Percentiles rank a stretch among this genome's conserved stretches.
Evolutionary conservation across 345 rosid genomes (phyloP).

Genomic region (Brassica cretica): DNA sequence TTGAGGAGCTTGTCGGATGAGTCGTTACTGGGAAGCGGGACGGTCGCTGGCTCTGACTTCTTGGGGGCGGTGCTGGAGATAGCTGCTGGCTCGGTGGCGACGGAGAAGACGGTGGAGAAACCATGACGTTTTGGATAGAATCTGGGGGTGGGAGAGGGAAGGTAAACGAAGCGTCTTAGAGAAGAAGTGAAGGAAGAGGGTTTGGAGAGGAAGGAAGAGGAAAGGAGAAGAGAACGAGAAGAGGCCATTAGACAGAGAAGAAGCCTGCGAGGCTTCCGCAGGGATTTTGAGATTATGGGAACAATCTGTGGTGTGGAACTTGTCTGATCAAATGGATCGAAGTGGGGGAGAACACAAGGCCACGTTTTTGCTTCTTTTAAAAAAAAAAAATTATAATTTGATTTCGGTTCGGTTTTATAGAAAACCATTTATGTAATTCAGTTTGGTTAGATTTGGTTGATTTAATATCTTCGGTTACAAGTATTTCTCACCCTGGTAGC

Average conservation of each 20-base stretch:
- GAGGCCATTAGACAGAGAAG: conserved; percentile 45
- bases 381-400: not conserved
- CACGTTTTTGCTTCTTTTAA: not conserved
- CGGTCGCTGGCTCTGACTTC: conserved; percentile 36
- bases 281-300: conserved; percentile 21
- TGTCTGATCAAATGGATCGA: conserved; percentile 19
- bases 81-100: conserved; percentile 57
- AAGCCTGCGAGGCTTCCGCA: conserved; percentile 6
- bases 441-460: not conserved
- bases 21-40: conserved; percentile 77
- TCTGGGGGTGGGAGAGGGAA: conserved; percentile 32
- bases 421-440: not conserved
- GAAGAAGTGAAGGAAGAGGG: conserved; percentile 47
- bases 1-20: conserved; percentile 72
- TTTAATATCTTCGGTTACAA: not conserved
- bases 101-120: conserved; percentile 46
- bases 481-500: too few species aligned
- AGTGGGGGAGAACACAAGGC: not conserved
- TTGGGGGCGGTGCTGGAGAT: conserved; percentile 40
- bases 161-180: conserved; percentile 44
- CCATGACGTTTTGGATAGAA: conserved; percentile 36
- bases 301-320: conserved; percentile 24
- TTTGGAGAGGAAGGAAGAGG: conserved; percentile 44
- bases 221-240: conserved; percentile 44
- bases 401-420: not conserved